A percentile compares a stretch with the other conserved stretches of the same genome.
These are phyloP conservation scores for Mortierella claussenii DNA, from an alignment of 192 early-diverging fungal species.

Conservation along the genomic window DNA sequence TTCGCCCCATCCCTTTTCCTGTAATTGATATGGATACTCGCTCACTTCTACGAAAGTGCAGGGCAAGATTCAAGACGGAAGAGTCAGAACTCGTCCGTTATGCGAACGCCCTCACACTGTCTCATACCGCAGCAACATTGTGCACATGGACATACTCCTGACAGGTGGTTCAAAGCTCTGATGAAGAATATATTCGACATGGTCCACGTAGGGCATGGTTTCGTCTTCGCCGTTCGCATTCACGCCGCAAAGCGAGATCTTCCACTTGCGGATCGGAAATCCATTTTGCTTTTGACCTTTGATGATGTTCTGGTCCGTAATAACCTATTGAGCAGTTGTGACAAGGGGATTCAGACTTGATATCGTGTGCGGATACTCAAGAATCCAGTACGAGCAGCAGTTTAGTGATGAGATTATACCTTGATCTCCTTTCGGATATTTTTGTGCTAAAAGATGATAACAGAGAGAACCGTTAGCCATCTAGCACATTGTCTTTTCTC, in stretches of 20 bases:
- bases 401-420: constrained; percentile 9
- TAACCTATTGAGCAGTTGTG: too few species aligned
- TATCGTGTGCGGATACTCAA: too few species aligned
- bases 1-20: constrained; percentile 73
- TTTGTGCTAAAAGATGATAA: too few species aligned
- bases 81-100: too few species aligned
- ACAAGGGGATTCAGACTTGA: too few species aligned
- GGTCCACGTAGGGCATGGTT: constrained; percentile 54
- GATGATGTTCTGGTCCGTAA: constrained; percentile 48
- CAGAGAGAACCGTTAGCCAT: too few species aligned
- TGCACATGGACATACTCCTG: constrained; percentile 44
- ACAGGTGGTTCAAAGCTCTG: constrained; percentile 57
- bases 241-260: constrained; percentile 54
- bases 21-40: constrained; percentile 60
- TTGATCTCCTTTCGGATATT: constrained; percentile 46
- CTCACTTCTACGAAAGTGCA: constrained; percentile 46
- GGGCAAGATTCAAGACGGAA: too few species aligned
- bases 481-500: too few species aligned
- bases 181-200: constrained; percentile 64
- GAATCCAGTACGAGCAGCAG: not conserved
- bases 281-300: constrained; percentile 54
- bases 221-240: constrained; percentile 51
- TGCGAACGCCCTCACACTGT: too few species aligned
- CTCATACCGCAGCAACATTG: too few species aligned
- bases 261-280: constrained; percentile 59